Base-by-base conservation (phyloP, 2,329 filamentous ascomycete genomes). In the Corinectria fuckeliana region DNA sequence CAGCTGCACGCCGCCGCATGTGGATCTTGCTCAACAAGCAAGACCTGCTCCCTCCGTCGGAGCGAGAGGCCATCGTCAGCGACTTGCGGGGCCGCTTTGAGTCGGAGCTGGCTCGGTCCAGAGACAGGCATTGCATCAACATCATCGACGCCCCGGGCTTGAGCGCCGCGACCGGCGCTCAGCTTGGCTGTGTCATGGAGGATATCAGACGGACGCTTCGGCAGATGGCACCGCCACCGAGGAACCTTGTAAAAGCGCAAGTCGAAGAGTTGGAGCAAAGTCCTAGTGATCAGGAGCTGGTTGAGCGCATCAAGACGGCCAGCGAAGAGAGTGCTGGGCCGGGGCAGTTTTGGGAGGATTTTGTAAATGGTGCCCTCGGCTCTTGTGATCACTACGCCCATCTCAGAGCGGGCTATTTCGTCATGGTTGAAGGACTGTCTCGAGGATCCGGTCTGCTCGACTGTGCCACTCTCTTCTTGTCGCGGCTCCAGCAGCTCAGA, bases 321-420 rank as follows among this genome's bases (percentile, higher is more conserved):
- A 71, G 58, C 21, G 26, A 51, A 1, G 51, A 66, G 2, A 52
- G 47, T 20, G 30, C 42, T 10, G 49, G 55, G 0, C 55, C 66
- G 0, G 58, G 65, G 0, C 57, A 55, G 1, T 77, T 75, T 45
- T 71, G 74, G 62, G 6, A n/a, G 0, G 62, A 60, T 1, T 74
- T 77, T 53, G 34, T 67, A 3, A 56, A 63, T 0, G 75, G 71
- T 0, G 65, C 63, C 4, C 61, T 77, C 0, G 56, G 62, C 6
- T 62, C 61, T 0, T 76, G 74, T 75, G 71, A 74, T 36, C 75
- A 76, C 13, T 69, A 72, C 11, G 71, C 69, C 4, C 75, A 75
- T 44, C 69, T 77, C 3, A 70, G 71, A 51, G 70, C 73, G 1
- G 75, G 72, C 1, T 75, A 69, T 11, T 69, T 74, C 9, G 66